phyloP scores from a whole-genome alignment of 371 early-diverging fungal species.

The Circinella minor region DNA sequence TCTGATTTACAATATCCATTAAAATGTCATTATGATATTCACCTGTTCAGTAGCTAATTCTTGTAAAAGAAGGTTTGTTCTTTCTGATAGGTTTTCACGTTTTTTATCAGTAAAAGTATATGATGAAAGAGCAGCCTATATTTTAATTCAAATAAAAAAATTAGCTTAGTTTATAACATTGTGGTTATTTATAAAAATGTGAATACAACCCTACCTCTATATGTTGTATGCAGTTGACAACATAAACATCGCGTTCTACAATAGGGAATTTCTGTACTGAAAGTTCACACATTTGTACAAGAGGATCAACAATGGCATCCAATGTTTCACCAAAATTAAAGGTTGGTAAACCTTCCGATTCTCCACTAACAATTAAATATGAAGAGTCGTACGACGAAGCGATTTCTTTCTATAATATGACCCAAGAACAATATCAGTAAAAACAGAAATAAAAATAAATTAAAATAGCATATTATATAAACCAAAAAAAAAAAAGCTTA shows the following conservation, averaged over 20 bases:
- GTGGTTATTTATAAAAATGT: not conserved
- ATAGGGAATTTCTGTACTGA: slow-evolving; percentile 57
- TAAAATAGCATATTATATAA: not conserved
- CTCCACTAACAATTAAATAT: slow-evolving; percentile 50
- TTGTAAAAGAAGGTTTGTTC: slow-evolving; percentile 36
- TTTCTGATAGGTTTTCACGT: slow-evolving; percentile 27
- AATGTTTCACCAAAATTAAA: slow-evolving; percentile 68
- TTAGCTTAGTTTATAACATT: not conserved
- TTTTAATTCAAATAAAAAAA: not conserved
- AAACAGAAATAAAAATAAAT: not conserved
- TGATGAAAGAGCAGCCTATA: slow-evolving; percentile 32
- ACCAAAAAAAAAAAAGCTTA: slow-evolving; percentile 22
- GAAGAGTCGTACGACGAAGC: slow-evolving; percentile 81
- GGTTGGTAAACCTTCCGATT: slow-evolving; percentile 42
- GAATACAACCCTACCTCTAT: slow-evolving; percentile 56
- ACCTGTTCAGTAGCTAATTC: slow-evolving; percentile 51
- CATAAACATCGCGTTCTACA: slow-evolving; percentile 73
- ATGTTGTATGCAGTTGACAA: slow-evolving; percentile 75
- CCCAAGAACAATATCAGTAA: not conserved
- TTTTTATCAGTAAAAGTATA: slow-evolving; percentile 44
- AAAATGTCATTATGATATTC: slow-evolving; percentile 4
- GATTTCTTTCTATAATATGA: slow-evolving; percentile 67
- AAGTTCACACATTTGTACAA: slow-evolving; percentile 72
- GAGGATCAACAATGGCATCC: slow-evolving; percentile 74
- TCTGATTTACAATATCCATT: too few species aligned